Evolutionary conservation across 164 flowering plant species (phyloP).

Genomic region (Taxillus chinensis): DNA sequence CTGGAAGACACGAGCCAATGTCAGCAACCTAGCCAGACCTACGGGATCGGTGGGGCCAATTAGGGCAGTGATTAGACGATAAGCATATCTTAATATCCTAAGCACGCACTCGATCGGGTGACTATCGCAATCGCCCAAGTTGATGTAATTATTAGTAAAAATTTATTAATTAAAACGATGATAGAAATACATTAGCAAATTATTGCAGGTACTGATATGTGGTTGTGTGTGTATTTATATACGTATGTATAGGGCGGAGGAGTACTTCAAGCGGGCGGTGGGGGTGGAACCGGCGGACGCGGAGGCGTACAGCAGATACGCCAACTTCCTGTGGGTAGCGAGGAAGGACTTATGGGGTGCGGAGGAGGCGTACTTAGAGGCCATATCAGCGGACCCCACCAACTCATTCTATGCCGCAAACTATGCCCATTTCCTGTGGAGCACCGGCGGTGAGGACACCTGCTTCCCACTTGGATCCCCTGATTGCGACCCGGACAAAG

Average conservation of each 20-base stretch:
- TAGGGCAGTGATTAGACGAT: too few relatives aligned
- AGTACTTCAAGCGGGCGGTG: constrained; percentile 68
- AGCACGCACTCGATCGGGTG: too few relatives aligned
- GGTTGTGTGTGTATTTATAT: too few relatives aligned
- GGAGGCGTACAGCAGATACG: constrained; percentile 61
- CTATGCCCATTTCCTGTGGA: constrained; percentile 88
- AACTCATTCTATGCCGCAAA: constrained; percentile 54
- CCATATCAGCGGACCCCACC: constrained; percentile 66
- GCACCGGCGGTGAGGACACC: constrained; percentile 85
- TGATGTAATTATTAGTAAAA: too few relatives aligned
- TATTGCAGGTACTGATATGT: too few relatives aligned
- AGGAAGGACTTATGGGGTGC: constrained; percentile 70
- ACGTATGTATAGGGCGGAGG: constrained; percentile 67
- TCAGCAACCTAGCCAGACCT: too few relatives aligned
- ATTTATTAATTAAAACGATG: too few relatives aligned
- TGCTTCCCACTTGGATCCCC: constrained; percentile 56
- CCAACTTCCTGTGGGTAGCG: constrained; percentile 63
- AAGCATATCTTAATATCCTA: too few relatives aligned
- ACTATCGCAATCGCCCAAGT: too few relatives aligned
- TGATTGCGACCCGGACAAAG: constrained; percentile 5
- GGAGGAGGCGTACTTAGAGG: constrained; percentile 71
- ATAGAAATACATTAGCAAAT: too few relatives aligned
- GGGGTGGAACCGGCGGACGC: constrained; percentile 55
- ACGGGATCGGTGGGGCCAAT: too few relatives aligned
- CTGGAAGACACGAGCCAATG: too few relatives aligned